Percentiles rank a stretch among this genome's conserved stretches.
phyloP scores from a whole-genome alignment of 2,329 filamentous ascomycete species.

The Colletotrichum sp. region DNA sequence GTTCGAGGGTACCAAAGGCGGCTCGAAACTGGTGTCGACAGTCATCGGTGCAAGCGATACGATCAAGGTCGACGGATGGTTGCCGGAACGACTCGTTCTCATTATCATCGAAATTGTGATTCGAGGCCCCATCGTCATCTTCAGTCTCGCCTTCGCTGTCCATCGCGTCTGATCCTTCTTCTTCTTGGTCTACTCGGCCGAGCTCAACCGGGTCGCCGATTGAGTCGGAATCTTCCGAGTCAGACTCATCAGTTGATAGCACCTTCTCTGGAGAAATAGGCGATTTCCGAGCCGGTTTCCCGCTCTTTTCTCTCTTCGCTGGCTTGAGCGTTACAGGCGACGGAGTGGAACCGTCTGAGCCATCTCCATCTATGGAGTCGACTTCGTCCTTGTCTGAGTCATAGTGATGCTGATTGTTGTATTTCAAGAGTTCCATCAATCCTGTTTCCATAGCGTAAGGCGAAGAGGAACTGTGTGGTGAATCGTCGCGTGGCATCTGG shows the following conservation, averaged over 20 bases:
- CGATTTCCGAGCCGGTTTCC: not conserved
- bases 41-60: not conserved
- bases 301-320: not conserved
- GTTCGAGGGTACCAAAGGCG: not conserved
- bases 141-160: not conserved
- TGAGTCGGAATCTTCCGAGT: not conserved
- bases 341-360: not conserved
- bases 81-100: not conserved
- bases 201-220: not conserved
- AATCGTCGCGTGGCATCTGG: not conserved
- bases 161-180: not conserved
- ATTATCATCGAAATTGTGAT: not conserved
- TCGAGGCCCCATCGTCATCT: not conserved
- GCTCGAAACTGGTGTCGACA: not conserved
- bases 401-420: not conserved
- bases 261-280: not conserved
- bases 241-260: not conserved
- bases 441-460: not conserved
- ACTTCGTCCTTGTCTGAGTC: conserved; percentile 13
- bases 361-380: conserved; percentile 1
- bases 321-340: not conserved
- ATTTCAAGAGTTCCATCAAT: not conserved
- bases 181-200: not conserved
- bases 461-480: not conserved
- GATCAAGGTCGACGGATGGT: not conserved